phyloP scores from a whole-genome alignment of 768 basidiomycete species.

The Fomitopsis pulvina region DNA sequence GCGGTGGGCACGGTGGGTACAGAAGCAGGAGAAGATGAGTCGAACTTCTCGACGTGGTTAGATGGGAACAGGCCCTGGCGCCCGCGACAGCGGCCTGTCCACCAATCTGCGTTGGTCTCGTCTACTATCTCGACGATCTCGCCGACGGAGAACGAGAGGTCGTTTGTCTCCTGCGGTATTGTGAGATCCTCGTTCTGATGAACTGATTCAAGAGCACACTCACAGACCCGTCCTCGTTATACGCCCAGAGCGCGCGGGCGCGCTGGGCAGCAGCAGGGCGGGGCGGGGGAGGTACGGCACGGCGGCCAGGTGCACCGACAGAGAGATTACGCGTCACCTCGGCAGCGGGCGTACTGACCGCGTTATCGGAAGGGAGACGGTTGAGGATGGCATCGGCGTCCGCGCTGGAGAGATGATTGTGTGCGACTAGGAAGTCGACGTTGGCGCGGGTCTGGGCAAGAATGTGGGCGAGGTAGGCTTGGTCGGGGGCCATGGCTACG shows the following conservation, averaged over 20 bases:
- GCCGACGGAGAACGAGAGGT: conserved; percentile 69
- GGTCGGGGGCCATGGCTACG: neutral
- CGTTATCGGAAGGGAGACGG: conserved; percentile 25
- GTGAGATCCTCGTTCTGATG: neutral
- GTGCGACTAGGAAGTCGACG: conserved; percentile 36
- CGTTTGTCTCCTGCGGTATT: conserved; percentile 59
- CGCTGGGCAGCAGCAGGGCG: conserved; percentile 17
- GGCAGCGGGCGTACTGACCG: conserved; percentile 1
- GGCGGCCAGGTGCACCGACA: conserved; percentile 5
- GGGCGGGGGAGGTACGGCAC: conserved; percentile 14
- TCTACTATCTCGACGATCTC: conserved; percentile 74
- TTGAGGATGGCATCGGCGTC: conserved; percentile 35
- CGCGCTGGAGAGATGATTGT: conserved; percentile 33
- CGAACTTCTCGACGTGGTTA: conserved; percentile 61
- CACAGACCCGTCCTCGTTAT: conserved; percentile 54
- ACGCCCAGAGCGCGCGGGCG: conserved; percentile 59
- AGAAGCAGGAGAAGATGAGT: conserved; percentile 12
- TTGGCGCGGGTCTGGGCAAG: conserved; percentile 41
- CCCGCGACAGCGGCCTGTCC: conserved; percentile 63
- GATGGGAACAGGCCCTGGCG: conserved; percentile 74
- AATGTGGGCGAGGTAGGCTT: conserved; percentile 47
- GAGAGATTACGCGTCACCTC: conserved; percentile 14
- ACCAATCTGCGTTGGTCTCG: conserved; percentile 85
- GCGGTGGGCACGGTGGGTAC: conserved; percentile 13
- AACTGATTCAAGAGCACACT: conserved; percentile 12